A percentile compares a stretch with the other conserved stretches of the same genome.
These are phyloP conservation scores for Mycena albidolilacea DNA, from an alignment of 768 basidiomycete species.

Conservation along the genomic window DNA sequence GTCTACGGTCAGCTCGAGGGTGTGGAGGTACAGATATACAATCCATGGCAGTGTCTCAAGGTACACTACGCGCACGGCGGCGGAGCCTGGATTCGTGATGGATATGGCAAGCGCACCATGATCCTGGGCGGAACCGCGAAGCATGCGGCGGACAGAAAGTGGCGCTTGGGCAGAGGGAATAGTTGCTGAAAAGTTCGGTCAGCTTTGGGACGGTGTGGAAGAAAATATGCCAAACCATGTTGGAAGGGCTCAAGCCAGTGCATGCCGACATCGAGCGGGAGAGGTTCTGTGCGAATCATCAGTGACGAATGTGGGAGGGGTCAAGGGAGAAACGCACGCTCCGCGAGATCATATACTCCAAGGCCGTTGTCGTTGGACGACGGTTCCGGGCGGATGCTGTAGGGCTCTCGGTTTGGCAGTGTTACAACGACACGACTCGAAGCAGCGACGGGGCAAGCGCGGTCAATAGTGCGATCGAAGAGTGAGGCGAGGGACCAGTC, in stretches of 20 bases:
- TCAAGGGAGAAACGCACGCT: constrained; percentile 56
- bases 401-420: constrained; percentile 59
- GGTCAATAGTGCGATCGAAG: constrained; percentile 77
- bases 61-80: constrained; percentile 70
- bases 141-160: constrained; percentile 76
- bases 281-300: constrained; percentile 47
- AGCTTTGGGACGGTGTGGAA: background rate
- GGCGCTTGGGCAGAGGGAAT: constrained; percentile 56
- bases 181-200: constrained; percentile 27
- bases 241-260: constrained; percentile 72
- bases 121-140: constrained; percentile 83
- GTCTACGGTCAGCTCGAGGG: constrained; percentile 68
- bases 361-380: constrained; percentile 48
- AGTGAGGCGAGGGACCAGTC: constrained; percentile 83
- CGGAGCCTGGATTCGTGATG: constrained; percentile 71
- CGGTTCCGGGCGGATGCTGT: constrained; percentile 70
- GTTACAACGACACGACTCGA: constrained; percentile 69
- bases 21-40: constrained; percentile 90
- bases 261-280: constrained; percentile 71
- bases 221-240: constrained; percentile 62
- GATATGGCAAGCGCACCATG: constrained; percentile 79
- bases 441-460: constrained; percentile 78
- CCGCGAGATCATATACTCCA: constrained; percentile 65
- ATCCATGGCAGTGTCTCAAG: constrained; percentile 96
- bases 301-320: background rate